These are phyloP conservation scores for Saprolegnia diclina DNA, from an alignment of 352 stramenopile genomes.

Conservation along the genomic window DNA sequence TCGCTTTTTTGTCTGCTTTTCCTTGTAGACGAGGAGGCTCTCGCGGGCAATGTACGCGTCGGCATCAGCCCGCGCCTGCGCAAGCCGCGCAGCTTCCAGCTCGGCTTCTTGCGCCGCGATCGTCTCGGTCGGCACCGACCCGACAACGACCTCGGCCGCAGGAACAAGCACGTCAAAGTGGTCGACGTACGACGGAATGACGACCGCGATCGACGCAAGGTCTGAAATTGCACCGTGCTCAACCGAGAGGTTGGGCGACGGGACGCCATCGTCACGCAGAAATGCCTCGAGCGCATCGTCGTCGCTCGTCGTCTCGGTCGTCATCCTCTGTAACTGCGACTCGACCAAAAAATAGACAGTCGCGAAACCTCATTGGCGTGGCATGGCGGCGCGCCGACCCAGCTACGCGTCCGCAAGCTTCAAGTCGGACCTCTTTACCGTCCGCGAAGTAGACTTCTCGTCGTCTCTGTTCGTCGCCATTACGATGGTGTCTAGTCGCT, in stretches of 20 bases:
- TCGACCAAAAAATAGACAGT: background rate
- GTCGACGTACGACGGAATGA: constrained; percentile 42
- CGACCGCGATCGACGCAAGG: background rate
- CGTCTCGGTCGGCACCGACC: constrained; percentile 50
- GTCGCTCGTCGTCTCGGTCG: background rate
- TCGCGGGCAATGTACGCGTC: constrained; percentile 48
- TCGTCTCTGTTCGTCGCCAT: background rate
- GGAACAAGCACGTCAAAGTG: constrained; percentile 66
- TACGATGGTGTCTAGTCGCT: background rate
- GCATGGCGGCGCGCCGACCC: background rate
- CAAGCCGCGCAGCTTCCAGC: constrained; percentile 48
- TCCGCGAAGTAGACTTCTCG: background rate
- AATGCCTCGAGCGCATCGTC: constrained; percentile 23
- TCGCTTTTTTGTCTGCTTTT: constrained; percentile 33
- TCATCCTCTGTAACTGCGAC: background rate
- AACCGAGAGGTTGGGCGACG: background rate
- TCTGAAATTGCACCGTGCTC: constrained; percentile 12
- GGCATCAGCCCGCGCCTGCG: constrained; percentile 35
- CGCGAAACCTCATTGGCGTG: background rate
- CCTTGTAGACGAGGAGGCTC: constrained; percentile 39
- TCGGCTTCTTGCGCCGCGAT: constrained; percentile 54
- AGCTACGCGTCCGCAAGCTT: background rate
- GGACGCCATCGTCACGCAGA: background rate
- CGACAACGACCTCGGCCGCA: constrained; percentile 53
- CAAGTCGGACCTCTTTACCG: constrained; percentile 9